A percentile compares a stretch with the other conserved stretches of the same genome.
Conservation (phyloP, 768 basidiomycete genomes). For the Lactifluus hygrophoroides region DNA sequence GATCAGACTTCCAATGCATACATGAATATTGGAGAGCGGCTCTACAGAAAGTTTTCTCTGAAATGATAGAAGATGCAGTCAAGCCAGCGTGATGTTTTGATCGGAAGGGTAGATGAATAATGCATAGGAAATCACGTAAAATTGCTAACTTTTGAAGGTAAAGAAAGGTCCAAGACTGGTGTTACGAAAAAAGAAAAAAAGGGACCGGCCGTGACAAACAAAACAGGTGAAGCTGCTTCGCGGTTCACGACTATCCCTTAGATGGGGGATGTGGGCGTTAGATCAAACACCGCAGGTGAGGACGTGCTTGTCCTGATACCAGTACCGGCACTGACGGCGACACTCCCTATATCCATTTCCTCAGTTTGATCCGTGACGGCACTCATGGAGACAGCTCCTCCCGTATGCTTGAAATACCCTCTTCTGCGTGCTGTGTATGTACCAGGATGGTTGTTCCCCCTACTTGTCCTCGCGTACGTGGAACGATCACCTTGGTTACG, state of each 20-base stretch:
- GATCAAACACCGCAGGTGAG: slow-evolving; percentile 17
- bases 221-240: not conserved
- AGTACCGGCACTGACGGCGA: not conserved
- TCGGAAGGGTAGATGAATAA: slow-evolving; percentile 1
- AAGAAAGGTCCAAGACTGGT: not conserved
- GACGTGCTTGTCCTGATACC: slow-evolving; percentile 17
- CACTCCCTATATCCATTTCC: not conserved
- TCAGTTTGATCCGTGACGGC: slow-evolving; percentile 5
- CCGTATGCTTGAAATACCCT: slow-evolving; percentile 7
- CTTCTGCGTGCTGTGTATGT: slow-evolving; percentile 6
- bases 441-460: not conserved
- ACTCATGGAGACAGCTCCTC: slow-evolving; percentile 17
- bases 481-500: slow-evolving; percentile 7
- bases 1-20: not conserved
- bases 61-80: slow-evolving; percentile 4
- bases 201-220: not conserved
- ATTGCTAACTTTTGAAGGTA: slow-evolving; percentile 3
- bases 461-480: not conserved
- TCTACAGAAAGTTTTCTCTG: not conserved
- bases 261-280: not conserved
- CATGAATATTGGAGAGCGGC: not conserved
- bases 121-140: slow-evolving; percentile 6
- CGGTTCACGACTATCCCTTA: not conserved
- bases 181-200: not conserved
- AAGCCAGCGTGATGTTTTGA: not conserved